These are phyloP conservation scores for Taphrina flavorubra DNA, from an alignment of 1,139 yeast genomes.

Conservation along the genomic window DNA sequence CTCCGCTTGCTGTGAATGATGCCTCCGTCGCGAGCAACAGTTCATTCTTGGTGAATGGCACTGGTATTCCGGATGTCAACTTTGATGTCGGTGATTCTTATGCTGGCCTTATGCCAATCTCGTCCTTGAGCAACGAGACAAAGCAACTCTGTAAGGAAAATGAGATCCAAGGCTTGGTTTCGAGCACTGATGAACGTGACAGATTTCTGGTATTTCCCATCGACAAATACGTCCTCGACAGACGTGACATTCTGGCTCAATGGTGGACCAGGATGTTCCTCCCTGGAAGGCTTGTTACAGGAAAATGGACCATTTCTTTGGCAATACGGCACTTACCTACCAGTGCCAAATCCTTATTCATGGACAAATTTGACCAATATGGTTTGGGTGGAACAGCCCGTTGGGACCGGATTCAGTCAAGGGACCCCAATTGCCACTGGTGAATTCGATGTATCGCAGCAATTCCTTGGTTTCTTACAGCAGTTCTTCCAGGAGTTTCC, in stretches of 20 bases:
- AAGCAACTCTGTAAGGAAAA: conserved; percentile 18
- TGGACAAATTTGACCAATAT: conserved; percentile 33
- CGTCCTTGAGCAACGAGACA: conserved; percentile 6
- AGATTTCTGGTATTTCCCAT: conserved; percentile 40
- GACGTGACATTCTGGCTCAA: conserved; percentile 71
- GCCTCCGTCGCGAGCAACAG: conserved; percentile 1
- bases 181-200: not conserved
- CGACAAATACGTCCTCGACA: conserved; percentile 10
- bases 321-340: conserved; percentile 60
- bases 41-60: conserved; percentile 32
- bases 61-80: conserved; percentile 28
- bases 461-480: conserved; percentile 61
- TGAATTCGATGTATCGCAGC: conserved; percentile 11
- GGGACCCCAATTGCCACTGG: conserved; percentile 48
- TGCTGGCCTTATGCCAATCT: conserved; percentile 39
- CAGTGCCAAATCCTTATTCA: conserved; percentile 64
- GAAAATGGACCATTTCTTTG: conserved; percentile 89
- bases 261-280: conserved; percentile 89
- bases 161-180: not conserved
- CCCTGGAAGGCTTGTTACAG: conserved; percentile 94
- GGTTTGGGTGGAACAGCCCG: conserved; percentile 79
- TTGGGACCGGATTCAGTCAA: conserved; percentile 87
- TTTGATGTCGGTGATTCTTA: conserved; percentile 27
- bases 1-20: conserved; percentile 4
- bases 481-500: conserved; percentile 76